Evolutionary conservation across 305 asterid genomes (phyloP), one percentile per base, ranked within the genome.

Genomic region (Solanum aculeatissimum): DNA sequence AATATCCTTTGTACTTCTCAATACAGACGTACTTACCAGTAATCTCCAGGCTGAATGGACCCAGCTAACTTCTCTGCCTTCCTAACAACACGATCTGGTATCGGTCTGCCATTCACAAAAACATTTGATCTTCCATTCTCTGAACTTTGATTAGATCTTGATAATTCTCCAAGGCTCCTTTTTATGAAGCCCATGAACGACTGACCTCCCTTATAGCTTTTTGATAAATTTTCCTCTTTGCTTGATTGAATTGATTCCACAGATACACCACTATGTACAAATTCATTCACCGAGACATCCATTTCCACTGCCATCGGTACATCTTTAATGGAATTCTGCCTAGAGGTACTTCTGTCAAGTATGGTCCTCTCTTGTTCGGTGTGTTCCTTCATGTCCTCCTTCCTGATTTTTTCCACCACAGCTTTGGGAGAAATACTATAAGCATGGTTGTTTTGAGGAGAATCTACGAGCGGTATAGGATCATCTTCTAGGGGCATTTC

Each of bases 31-130:
- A 81, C 92, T 89, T 79, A 95, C 99, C 99, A 95, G 86, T 93
- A 95, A n/a, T 92, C 91, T 82, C 99, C 97, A 0, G 98, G 94
- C 88, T 92, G 97, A 86, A 95, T 90, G 69, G 97, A 89, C 53
- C 99, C 99, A 78, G 99, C 94, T 80, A 91, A 89, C 87, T 91
- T 92, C 86, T 94, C 98, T 65, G 97, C 99, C 91, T 92, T 94
- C 93, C 91, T 93, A 83, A 95, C 93, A 3, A 84, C 86, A 18
- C 91, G 93, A 81, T 90, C 94, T 2, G 96, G 90, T 85, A 96
- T 87, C 25, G 89, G 80, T 85, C 91, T 93, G 85, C 98, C 99
- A 42, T 96, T 96, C 9, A 96, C 88, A 72, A 85, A 91, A 80
- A 95, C 92, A 32, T 90, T 93, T 10, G 93, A 84, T 83, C 88